Percentiles rank a stretch among this genome's conserved stretches.
Evolutionary conservation across 1,139 yeast species (phyloP).

Genomic region (Pneumocystis oryctolagi): DNA sequence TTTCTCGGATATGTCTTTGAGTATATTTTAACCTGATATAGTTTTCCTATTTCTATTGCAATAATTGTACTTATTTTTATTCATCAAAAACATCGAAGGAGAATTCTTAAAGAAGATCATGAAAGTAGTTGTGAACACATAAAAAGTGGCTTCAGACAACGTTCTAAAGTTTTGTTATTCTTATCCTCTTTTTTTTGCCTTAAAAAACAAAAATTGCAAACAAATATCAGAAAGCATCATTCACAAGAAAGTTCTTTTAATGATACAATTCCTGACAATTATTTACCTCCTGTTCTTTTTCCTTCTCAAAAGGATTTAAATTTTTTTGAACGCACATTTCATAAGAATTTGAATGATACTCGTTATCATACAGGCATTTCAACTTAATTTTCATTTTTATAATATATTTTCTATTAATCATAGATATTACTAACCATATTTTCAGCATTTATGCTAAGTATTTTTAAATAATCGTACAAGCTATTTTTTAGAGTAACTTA

Average conservation of each 20-base stretch:
- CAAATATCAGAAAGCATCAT: neutral
- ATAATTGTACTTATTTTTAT: neutral
- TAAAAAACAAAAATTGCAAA: neutral
- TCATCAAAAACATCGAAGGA: neutral
- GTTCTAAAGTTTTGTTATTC: neutral
- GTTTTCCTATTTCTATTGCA: neutral
- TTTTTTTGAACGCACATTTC: neutral
- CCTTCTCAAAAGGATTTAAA: neutral
- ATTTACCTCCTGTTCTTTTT: neutral
- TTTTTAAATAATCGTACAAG: neutral
- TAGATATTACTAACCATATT: neutral
- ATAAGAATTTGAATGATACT: neutral
- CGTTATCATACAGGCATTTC: neutral
- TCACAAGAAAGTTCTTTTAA: neutral
- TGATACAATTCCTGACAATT: neutral
- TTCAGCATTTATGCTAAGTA: neutral
- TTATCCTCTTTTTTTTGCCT: neutral
- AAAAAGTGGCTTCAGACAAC: neutral
- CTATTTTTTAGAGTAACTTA: neutral
- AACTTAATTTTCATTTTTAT: neutral
- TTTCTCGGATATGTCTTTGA: neutral
- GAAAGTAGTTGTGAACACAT: neutral
- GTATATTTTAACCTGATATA: neutral
- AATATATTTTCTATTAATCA: neutral
- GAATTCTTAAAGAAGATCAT: neutral